Evolutionary conservation across 345 rosid genomes (phyloP), one percentile per base, ranked within the genome.

Genomic region (Eucalyptus caleyi): DNA sequence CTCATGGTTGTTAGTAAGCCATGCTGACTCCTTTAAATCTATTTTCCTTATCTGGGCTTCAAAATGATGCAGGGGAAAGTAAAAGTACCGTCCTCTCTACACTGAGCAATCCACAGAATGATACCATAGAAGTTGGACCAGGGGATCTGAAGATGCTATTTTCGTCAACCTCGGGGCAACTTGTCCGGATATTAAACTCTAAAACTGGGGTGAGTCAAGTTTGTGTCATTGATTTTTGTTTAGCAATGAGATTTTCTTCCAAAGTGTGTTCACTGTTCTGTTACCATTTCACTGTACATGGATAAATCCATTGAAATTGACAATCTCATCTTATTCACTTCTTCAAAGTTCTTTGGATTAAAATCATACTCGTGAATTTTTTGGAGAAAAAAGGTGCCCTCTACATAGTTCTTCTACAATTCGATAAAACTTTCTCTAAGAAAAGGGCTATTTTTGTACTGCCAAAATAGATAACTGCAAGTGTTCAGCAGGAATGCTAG

Each of bases 81-180:
- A 90, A 86, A 77, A 59, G 50, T 32, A 89, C 86, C 19, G 42
- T 62, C 44, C 27, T 88, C 88, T 83, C 92, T 18, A 82, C 40
- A 8, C 80, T 27, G 42, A 89, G 90, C 86, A 92, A 82, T 91
- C 89, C 92, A 49, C 90, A 85, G 89, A 91, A 89, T 19, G 94
- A 93, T 9, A 91, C 90, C 47, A 87, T 92, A 91, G 98, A 96
- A 91, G 90, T 97, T 87, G 99, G 98, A 89, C 92, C 95, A 40
- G 98, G 98, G 90, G 93, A 93, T 92, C 89, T 97, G 86, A 97
- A 96, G 93, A 92, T 97, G 93, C 87, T 89, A 34, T 95, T 95
- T 93, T 95, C 99, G 42, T 88, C 89, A n/a, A 90, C 92, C 91
- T 93, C 98, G 19, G 99, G 99, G 88, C 97, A 95, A 87, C 94